Evolutionary conservation across 2,329 filamentous ascomycete genomes (phyloP).

Genomic region (Incumbomyces lentus): DNA sequence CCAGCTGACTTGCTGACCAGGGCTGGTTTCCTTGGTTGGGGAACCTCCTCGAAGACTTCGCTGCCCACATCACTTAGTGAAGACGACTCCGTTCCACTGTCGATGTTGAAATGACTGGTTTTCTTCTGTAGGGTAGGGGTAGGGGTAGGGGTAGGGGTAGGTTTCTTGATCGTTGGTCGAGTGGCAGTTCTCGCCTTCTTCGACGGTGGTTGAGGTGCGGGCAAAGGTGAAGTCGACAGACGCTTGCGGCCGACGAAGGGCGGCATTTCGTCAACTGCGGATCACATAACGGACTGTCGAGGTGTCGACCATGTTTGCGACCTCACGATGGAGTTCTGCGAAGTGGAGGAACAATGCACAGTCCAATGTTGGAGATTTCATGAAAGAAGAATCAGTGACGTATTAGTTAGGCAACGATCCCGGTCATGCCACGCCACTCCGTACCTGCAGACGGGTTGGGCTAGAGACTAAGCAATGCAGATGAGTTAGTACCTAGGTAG

Average conservation of each 20-base stretch:
- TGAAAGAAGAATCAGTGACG: conserved; percentile 1
- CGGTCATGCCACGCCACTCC: too few relatives aligned
- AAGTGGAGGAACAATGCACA: too few relatives aligned
- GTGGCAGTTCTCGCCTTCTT: conserved; percentile 21
- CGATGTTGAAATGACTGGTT: conserved; percentile 12
- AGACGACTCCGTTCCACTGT: conserved; percentile 25
- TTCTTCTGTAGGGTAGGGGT: conserved; percentile 7
- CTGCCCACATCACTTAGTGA: conserved; percentile 35
- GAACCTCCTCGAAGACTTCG: conserved; percentile 47
- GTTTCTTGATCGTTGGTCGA: too few relatives aligned
- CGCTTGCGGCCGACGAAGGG: conserved; percentile 38
- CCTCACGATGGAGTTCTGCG: too few relatives aligned
- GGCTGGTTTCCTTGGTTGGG: conserved; percentile 14
- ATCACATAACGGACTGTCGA: too few relatives aligned
- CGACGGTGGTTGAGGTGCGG: conserved; percentile 17
- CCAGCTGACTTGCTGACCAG: conserved; percentile 12
- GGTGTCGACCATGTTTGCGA: too few relatives aligned
- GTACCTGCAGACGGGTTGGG: conserved; percentile 3
- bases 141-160: conserved; percentile 10
- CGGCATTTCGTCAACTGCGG: conserved; percentile 27
- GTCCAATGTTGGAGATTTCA: too few relatives aligned
- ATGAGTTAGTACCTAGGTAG: too few relatives aligned
- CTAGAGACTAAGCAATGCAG: background rate
- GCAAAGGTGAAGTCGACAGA: conserved; percentile 24
- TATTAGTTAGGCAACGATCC: background rate